Percentiles rank a stretch among this genome's conserved stretches.
Conservation (phyloP, 2,329 filamentous ascomycete species). For the Trichoderma sp. region DNA sequence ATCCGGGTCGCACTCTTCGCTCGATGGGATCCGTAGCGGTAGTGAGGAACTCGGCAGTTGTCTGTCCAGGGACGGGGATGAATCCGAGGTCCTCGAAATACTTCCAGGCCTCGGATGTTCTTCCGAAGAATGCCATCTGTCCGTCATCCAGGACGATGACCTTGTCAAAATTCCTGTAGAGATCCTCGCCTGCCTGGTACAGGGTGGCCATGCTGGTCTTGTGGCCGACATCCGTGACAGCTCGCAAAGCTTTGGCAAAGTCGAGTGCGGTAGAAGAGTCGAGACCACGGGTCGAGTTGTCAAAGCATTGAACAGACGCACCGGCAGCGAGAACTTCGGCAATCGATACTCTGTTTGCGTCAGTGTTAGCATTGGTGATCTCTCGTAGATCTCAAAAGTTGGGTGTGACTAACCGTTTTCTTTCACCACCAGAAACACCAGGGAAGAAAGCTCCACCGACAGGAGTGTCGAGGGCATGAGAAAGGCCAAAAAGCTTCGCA, state of each 20-base stretch:
- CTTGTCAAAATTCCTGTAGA: conserved; percentile 71
- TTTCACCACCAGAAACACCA: conserved; percentile 69
- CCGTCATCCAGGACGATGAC: conserved; percentile 68
- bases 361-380: too few relatives aligned
- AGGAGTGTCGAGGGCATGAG: conserved; percentile 64
- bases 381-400: too few relatives aligned
- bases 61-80: not conserved
- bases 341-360: conserved; percentile 56
- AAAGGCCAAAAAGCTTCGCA: conserved; percentile 36
- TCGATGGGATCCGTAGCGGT: conserved; percentile 69
- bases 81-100: conserved; percentile 70
- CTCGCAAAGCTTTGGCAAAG: conserved; percentile 61
- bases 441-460: conserved; percentile 68
- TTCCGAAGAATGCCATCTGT: conserved; percentile 66
- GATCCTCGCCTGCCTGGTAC: conserved; percentile 71
- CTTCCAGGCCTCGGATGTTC: conserved; percentile 57
- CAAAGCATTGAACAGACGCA: conserved; percentile 65
- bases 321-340: conserved; percentile 63
- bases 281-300: conserved; percentile 66
- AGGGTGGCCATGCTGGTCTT: conserved; percentile 64
- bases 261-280: conserved; percentile 62
- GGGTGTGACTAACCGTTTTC: conserved; percentile 52
- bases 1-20: conserved; percentile 56
- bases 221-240: conserved; percentile 64
- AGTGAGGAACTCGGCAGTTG: conserved; percentile 63